These are phyloP conservation scores for Psophocarpus tetragonolobus DNA, from an alignment of 306 rosid species.

Conservation along the genomic window DNA sequence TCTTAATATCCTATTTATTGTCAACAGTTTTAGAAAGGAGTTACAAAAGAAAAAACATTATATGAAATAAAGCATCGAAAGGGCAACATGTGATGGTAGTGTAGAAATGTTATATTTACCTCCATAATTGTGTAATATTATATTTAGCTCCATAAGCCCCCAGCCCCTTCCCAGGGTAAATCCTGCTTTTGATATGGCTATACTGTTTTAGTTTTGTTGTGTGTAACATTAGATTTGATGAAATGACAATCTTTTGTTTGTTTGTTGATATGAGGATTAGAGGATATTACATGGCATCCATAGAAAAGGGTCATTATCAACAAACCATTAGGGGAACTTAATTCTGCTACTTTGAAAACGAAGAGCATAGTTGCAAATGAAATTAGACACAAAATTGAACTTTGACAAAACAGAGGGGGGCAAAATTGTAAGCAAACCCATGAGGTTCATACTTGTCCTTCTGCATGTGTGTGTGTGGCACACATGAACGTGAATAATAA, in stretches of 20 bases:
- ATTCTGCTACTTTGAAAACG: background rate
- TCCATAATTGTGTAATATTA: slow-evolving; percentile 8
- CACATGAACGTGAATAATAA: slow-evolving; percentile 28
- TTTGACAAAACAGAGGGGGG: background rate
- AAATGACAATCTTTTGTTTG: background rate
- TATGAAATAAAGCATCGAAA: background rate
- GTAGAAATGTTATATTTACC: background rate
- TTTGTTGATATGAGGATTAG: background rate
- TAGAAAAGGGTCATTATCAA: slow-evolving; percentile 18
- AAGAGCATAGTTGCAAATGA: background rate
- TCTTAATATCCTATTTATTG: background rate
- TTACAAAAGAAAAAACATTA: background rate
- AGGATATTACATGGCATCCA: slow-evolving; percentile 12
- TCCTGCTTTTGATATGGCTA: slow-evolving; percentile 9
- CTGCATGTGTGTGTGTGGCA: background rate
- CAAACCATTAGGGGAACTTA: background rate
- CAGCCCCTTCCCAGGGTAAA: background rate
- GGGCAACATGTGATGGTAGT: background rate
- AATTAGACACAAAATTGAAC: slow-evolving; percentile 12
- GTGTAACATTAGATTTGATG: background rate
- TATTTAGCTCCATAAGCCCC: background rate
- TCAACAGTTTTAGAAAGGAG: background rate
- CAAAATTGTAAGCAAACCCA: slow-evolving; percentile 1
- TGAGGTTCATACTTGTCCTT: background rate
- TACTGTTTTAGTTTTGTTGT: background rate